Base-by-base conservation (phyloP, 495 filamentous ascomycete species). In the Tuber borchii region DNA sequence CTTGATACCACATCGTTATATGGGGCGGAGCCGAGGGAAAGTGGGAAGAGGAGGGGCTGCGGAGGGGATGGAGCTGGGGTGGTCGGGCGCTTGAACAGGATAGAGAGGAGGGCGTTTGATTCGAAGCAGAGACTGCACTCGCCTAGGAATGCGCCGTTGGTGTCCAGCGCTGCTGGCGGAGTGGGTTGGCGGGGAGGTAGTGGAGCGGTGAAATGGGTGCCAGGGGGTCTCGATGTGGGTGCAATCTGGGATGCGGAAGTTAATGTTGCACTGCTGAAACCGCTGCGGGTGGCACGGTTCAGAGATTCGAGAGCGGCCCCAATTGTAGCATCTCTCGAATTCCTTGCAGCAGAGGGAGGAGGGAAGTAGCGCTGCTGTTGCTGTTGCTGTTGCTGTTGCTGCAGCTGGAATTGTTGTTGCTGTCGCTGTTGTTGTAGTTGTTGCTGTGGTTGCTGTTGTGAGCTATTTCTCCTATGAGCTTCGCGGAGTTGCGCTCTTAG, bases 71-170 rank as follows among this genome's bases (percentile, higher is more conserved):
- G 56, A 65, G 31, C 56, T 4, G 4, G 56, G 56, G 56, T 19
- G 12, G 74, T 37, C 5, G 84, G 79, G 2, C 80, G 76, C 72
- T 85, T 85, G 34, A 85, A 74, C 26, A 82, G 82, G 72, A 85
- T 77, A 19, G 83, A 80, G 77, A 85, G 83, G 51, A 82, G 72
- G 4, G 77, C 70, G 8, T 85, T 65, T 26, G 83, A 82, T 69
- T 84, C 84, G 71, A 80, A 85, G 74, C 84, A 85, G 44, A 85
- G 81, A 2, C 71, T 68, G 51, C 84, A 85, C 39, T 76, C 81
- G 2, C 83, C 83, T n/a, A 71, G 79, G 76, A 76, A 85, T 22
- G 78, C 71, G 2, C 82, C 71, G 0, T 75, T 43, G 45, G 65
- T 65, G 19, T 73, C 73, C 5, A 56, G 73, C 2, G 81, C 48